A percentile compares a stretch with the other conserved stretches of the same genome.
These are phyloP conservation scores for Nannizziopsis barbatae DNA, from an alignment of 2,329 filamentous ascomycete species.

Conservation along the genomic window DNA sequence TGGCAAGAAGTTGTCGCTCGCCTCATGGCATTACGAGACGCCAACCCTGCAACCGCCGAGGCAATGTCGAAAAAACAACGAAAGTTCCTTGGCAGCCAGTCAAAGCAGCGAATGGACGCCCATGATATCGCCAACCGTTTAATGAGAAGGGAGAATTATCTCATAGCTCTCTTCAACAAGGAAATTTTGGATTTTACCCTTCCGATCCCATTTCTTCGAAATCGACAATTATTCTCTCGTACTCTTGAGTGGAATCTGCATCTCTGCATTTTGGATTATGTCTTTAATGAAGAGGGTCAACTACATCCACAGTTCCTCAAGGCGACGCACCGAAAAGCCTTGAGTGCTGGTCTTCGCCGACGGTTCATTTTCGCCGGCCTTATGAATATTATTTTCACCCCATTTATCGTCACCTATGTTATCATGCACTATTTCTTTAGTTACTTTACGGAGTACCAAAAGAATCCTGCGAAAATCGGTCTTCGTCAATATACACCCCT, in stretches of 20 bases:
- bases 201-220: conserved; percentile 69
- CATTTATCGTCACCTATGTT: conserved; percentile 77
- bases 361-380: conserved; percentile 74
- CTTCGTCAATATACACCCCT: conserved; percentile 83
- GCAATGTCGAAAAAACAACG: conserved; percentile 49
- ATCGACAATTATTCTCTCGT: conserved; percentile 72
- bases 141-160: conserved; percentile 94
- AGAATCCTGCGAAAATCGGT: conserved; percentile 78
- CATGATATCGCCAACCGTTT: conserved; percentile 94
- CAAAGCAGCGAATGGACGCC: conserved; percentile 86
- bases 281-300: conserved; percentile 82
- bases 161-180: conserved; percentile 96
- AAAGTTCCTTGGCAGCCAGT: conserved; percentile 64
- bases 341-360: conserved; percentile 66
- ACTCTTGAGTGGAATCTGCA: conserved; percentile 88
- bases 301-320: conserved; percentile 78
- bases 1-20: conserved; percentile 86
- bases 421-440: conserved; percentile 85
- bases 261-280: conserved; percentile 81
- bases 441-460: conserved; percentile 96
- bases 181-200: conserved; percentile 81
- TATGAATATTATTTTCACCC: conserved; percentile 75
- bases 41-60: conserved; percentile 71
- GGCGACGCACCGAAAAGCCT: conserved; percentile 62
- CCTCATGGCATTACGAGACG: conserved; percentile 70